A percentile compares a stretch with the other conserved stretches of the same genome.
Evolutionary conservation across 768 basidiomycete species (phyloP).

Genomic region (Leccinum aurantiacum): DNA sequence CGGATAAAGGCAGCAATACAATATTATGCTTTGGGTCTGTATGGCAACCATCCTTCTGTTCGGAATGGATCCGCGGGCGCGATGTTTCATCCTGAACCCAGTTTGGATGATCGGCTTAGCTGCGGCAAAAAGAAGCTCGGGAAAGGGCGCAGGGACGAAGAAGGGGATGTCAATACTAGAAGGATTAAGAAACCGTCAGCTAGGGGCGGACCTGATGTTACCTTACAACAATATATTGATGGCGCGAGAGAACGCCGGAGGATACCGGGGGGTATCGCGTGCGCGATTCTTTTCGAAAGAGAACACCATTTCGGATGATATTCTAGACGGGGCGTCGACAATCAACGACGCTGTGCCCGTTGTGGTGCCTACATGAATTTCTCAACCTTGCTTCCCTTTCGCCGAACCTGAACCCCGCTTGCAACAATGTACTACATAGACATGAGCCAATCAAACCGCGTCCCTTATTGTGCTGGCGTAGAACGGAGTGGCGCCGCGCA

Average conservation of each 20-base stretch:
- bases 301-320: not conserved
- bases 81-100: conserved; percentile 17
- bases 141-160: conserved; percentile 16
- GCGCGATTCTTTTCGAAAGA: conserved; percentile 1
- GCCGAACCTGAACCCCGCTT: conserved; percentile 8
- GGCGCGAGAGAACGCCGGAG: conserved; percentile 18
- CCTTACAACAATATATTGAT: conserved; percentile 14
- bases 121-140: conserved; percentile 24
- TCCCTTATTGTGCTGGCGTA: conserved; percentile 4
- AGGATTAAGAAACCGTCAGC: conserved; percentile 13
- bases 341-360: not conserved
- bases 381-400: conserved; percentile 6
- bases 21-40: conserved; percentile 9
- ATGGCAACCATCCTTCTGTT: conserved; percentile 20
- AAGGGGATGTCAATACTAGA: conserved; percentile 13
- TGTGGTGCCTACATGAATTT: not conserved
- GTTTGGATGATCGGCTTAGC: conserved; percentile 23
- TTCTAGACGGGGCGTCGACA: conserved; percentile 8
- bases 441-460: conserved; percentile 14
- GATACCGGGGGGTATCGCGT: conserved; percentile 17
- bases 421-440: conserved; percentile 8
- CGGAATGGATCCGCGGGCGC: conserved; percentile 28
- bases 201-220: conserved; percentile 5
- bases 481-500: conserved; percentile 3
- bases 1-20: conserved; percentile 7